Percentiles rank a stretch among this genome's conserved stretches.
phyloP scores from a whole-genome alignment of 495 filamentous ascomycete genomes.

The Penicillium steckii region DNA sequence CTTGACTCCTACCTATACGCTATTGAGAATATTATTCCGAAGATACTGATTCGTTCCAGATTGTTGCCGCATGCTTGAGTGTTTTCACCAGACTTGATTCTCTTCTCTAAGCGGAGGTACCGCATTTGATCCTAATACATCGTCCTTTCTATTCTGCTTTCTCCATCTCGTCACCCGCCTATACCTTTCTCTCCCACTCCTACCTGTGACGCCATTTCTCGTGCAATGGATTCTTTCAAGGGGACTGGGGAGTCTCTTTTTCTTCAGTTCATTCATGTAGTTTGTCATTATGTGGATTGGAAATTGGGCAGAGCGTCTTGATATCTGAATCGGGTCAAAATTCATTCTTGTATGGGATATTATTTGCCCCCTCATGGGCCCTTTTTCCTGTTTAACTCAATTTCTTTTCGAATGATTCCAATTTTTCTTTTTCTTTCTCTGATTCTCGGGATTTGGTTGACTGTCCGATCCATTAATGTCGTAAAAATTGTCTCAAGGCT shows the following conservation, averaged over 20 bases:
- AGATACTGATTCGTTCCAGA: too few species aligned
- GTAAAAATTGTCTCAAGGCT: too few species aligned
- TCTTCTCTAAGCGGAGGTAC: slow-evolving; percentile 60
- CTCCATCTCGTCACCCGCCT: slow-evolving; percentile 14
- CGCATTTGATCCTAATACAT: slow-evolving; percentile 26
- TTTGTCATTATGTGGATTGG: slow-evolving; percentile 36
- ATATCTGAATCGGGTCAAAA: slow-evolving; percentile 29
- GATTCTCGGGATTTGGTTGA: neutral
- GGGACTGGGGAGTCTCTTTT: slow-evolving; percentile 13
- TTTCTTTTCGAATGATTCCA: neutral
- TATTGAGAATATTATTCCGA: neutral
- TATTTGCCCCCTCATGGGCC: slow-evolving; percentile 3
- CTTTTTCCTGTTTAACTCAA: slow-evolving; percentile 6
- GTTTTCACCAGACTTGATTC: slow-evolving; percentile 97
- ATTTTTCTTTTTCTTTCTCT: slow-evolving; percentile 4
- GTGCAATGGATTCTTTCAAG: slow-evolving; percentile 1
- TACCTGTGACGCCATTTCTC: neutral
- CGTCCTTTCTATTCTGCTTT: slow-evolving; percentile 14
- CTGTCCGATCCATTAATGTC: too few species aligned
- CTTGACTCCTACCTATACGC: neutral
- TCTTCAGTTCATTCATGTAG: slow-evolving; percentile 36
- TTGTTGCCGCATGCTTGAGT: slow-evolving; percentile 92
- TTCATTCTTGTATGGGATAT: slow-evolving; percentile 32
- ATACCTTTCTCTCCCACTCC: slow-evolving; percentile 10
- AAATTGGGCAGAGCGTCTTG: slow-evolving; percentile 28